These are phyloP conservation scores for Gigaspora rosea DNA, from an alignment of 192 early-diverging fungal genomes.

Conservation along the genomic window DNA sequence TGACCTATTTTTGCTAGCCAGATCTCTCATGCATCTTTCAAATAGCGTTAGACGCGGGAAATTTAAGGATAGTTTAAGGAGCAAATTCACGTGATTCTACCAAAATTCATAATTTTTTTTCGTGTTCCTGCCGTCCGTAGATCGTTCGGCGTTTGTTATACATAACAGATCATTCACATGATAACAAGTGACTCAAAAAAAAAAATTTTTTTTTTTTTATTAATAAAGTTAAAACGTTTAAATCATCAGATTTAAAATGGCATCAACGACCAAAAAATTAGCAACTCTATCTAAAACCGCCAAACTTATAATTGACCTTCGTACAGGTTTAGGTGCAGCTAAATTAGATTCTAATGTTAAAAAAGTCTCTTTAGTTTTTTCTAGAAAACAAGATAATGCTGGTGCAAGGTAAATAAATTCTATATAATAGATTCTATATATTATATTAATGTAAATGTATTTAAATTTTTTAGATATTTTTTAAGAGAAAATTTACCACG, in stretches of 20 bases:
- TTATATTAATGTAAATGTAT: not conserved
- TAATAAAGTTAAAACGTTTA: not conserved
- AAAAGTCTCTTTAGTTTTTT: constrained; percentile 52
- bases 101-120: too few relatives aligned
- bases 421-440: not conserved
- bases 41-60: too few relatives aligned
- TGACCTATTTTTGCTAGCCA: too few relatives aligned
- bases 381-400: constrained; percentile 48
- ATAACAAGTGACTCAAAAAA: too few relatives aligned
- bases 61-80: too few relatives aligned
- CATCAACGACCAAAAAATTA: not conserved
- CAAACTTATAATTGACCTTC: constrained; percentile 38
- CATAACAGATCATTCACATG: too few relatives aligned
- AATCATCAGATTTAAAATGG: not conserved
- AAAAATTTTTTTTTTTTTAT: too few relatives aligned
- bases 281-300: constrained; percentile 29
- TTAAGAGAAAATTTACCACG: constrained; percentile 54
- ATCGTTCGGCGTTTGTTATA: too few relatives aligned
- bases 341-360: constrained; percentile 46
- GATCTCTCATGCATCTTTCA: too few relatives aligned
- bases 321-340: constrained; percentile 52
- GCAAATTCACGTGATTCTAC: too few relatives aligned
- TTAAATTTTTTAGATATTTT: constrained; percentile 47
- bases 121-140: too few relatives aligned
- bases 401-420: constrained; percentile 49